Evolutionary conservation across 2,329 filamentous ascomycete species (phyloP).

Genomic region (Trichophyton schoenleinii): DNA sequence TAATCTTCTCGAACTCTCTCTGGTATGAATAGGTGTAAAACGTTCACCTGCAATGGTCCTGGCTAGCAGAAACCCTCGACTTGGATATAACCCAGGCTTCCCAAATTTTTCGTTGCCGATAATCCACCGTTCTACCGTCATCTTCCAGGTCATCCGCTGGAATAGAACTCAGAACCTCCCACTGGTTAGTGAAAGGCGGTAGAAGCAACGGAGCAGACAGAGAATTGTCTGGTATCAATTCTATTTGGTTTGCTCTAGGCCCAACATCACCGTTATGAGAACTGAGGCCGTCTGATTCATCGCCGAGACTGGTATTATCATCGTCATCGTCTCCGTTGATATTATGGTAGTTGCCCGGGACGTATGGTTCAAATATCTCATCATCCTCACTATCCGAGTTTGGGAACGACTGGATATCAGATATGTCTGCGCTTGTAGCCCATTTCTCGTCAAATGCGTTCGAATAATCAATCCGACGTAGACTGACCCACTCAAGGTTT

Average conservation of each 20-base stretch:
- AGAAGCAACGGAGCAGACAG: conserved; percentile 9
- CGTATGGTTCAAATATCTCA: conserved; percentile 13
- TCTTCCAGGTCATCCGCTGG: conserved; percentile 26
- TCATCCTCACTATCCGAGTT: conserved; percentile 14
- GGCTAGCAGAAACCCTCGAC: conserved; percentile 2
- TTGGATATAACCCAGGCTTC: conserved; percentile 28
- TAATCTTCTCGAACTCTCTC: background rate
- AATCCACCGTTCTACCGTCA: conserved; percentile 24
- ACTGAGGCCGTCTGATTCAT: conserved; percentile 14
- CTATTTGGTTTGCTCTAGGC: conserved; percentile 14
- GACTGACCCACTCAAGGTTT: conserved; percentile 48
- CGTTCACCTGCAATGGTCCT: background rate
- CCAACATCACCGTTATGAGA: conserved; percentile 15
- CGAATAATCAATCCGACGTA: conserved; percentile 50
- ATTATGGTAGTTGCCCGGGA: background rate
- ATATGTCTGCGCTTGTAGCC: conserved; percentile 16
- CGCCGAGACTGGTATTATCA: conserved; percentile 12
- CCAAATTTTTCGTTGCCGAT: conserved; percentile 26
- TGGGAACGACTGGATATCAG: conserved; percentile 13
- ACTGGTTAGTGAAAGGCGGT: conserved; percentile 11
- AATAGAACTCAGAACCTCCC: conserved; percentile 19
- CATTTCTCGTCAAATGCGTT: conserved; percentile 38
- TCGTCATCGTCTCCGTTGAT: conserved; percentile 8
- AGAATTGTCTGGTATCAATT: conserved; percentile 14
- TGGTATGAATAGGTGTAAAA: background rate